A percentile compares a stretch with the other conserved stretches of the same genome.
phyloP scores from a whole-genome alignment of 148 eudicot genomes.

The Rhododendron vialii region DNA sequence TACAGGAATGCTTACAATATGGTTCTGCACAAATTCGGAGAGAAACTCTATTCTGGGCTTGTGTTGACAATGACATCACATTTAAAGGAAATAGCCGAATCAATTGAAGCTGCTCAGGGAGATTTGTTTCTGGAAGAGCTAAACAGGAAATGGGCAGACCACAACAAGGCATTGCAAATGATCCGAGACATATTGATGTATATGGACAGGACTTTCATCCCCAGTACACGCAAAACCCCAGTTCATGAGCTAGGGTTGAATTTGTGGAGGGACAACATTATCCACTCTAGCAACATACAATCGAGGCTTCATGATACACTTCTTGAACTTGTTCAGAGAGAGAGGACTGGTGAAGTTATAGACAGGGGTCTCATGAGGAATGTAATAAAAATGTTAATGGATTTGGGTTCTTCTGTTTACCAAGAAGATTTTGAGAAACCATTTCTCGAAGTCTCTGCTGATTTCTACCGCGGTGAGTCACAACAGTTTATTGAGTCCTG shows the following conservation, averaged over 20 bases:
- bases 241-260: constrained; percentile 68
- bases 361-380: constrained; percentile 60
- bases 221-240: constrained; percentile 54
- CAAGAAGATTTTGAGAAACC: constrained; percentile 72
- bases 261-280: constrained; percentile 67
- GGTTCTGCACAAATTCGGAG: constrained; percentile 81
- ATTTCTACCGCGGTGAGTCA: constrained; percentile 57
- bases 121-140: constrained; percentile 62
- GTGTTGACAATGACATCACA: constrained; percentile 63
- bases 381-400: constrained; percentile 54
- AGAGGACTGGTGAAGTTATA: constrained; percentile 61
- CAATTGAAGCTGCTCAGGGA: constrained; percentile 66
- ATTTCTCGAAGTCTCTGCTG: constrained; percentile 53
- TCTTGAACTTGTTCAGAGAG: constrained; percentile 47
- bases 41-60: constrained; percentile 64
- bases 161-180: constrained; percentile 75
- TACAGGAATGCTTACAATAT: constrained; percentile 77
- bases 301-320: constrained; percentile 45
- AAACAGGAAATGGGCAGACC: constrained; percentile 70
- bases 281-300: constrained; percentile 48
- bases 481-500: constrained; percentile 61
- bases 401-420: constrained; percentile 52
- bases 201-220: constrained; percentile 74
- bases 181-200: constrained; percentile 75
- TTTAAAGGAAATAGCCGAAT: constrained; percentile 49